Conservation (phyloP, 2,329 filamentous ascomycete species). For the Cladobotryum protrusum region DNA sequence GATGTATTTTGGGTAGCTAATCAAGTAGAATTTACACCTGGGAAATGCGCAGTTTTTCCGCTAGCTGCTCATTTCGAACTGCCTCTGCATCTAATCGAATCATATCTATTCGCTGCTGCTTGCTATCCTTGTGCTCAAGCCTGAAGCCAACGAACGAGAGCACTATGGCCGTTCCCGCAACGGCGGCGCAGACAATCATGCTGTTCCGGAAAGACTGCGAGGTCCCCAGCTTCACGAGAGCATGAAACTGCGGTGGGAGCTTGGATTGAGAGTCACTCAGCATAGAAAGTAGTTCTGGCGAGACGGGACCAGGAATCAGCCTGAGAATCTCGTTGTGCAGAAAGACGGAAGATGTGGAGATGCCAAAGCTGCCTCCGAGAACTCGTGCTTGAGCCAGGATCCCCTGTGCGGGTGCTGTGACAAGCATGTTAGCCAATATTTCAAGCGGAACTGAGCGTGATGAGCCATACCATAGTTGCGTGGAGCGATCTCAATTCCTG, state of each 20-base stretch:
- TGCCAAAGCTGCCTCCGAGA: slow-evolving; percentile 48
- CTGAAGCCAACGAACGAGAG: too few species aligned
- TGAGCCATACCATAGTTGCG: slow-evolving; percentile 38
- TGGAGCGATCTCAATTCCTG: slow-evolving; percentile 33
- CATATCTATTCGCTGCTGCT: too few species aligned
- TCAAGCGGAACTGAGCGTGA: background rate
- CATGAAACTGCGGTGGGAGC: slow-evolving; percentile 24
- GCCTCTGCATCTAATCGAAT: too few species aligned
- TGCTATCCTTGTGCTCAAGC: too few species aligned
- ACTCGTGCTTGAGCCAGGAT: slow-evolving; percentile 45
- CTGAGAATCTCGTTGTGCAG: slow-evolving; percentile 27
- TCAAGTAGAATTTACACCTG: too few species aligned
- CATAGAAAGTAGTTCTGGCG: slow-evolving; percentile 22
- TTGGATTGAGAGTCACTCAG: slow-evolving; percentile 16
- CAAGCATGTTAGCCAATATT: background rate
- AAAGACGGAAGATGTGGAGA: slow-evolving; percentile 46
- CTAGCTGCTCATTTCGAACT: too few species aligned
- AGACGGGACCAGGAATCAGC: slow-evolving; percentile 22
- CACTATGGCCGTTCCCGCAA: slow-evolving; percentile 27
- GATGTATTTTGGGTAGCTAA: too few species aligned
- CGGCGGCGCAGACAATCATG: slow-evolving; percentile 39
- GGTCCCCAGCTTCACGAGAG: slow-evolving; percentile 32
- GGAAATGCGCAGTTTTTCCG: too few species aligned
- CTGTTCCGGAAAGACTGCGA: slow-evolving; percentile 39
- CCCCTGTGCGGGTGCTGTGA: slow-evolving; percentile 43